Evolutionary conservation across 495 filamentous ascomycete species (phyloP), one percentile per base, ranked within the genome.

Genomic region (Hypoxylon lienhwacheense): DNA sequence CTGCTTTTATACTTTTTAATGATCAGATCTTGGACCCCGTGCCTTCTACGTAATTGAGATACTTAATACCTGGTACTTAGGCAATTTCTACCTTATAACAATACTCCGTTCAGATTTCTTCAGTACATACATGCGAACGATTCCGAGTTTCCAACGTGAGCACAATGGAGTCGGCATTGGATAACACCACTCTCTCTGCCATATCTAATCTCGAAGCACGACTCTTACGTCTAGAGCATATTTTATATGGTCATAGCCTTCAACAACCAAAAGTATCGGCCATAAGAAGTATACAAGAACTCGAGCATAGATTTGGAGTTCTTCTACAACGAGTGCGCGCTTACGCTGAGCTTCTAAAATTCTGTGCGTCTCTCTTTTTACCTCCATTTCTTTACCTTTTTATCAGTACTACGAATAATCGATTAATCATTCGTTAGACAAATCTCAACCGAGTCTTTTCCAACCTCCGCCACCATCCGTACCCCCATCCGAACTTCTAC

Each of bases 121-220:
- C n/a, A n/a, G n/a, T n/a, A n/a, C n/a, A n/a, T n/a, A 8, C 10
- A 22, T n/a, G 12, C 2, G 3, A 31, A 31, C 7, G 10, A 11
- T 10, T 31, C 8, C 2, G 12, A 32, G 7, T 2, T 20, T 41
- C 12, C 44, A 60, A 45, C 19, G 46, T 60, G 37, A 49, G 56
- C 53, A 40, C 25, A 47, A 79, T 78, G 74, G 75, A 78, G 10
- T 69, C 71, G 45, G 67, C 66, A 1, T 65, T 80, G 5, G 80
- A 81, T 58, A 69, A 72, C 29, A 80, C 78, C 1, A 73, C 81
- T 0, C 66, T 81, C 3, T 73, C 75, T 22, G 92, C 91, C 0
- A 82, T 95, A 37, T 82, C 85, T 25, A 77, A 89, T 40, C 85
- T 96, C 3, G 86, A 91, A 59, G 73, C 74, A n/a, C 86, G 91